Base-by-base conservation (phyloP, 2,329 filamentous ascomycete species). In the Akanthomyces muscarius region DNA sequence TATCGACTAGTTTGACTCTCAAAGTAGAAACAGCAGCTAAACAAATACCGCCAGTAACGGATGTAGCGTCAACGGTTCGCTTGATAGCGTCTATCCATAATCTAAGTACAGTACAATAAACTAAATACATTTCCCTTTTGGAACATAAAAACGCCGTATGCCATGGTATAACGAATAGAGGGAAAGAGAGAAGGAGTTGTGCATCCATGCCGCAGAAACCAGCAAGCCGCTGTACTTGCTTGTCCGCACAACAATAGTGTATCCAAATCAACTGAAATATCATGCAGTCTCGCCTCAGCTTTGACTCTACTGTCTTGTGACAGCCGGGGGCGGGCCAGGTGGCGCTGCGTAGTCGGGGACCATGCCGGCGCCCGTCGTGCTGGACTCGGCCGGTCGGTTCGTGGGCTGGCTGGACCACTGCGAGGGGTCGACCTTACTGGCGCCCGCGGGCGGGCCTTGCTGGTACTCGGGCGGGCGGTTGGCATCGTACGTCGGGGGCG, bases 401-500 rank as follows among this genome's bases (percentile, higher is more conserved):
- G 66, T 68, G 18, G 68, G 53, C 54, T 70, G 66, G 33, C 67
- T 63, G 60, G 70, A 71, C 67, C 72, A 76, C 73, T 86, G 83
- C 28, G 74, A 75, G 18, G 82, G 82, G 64, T 85, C 82, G 59
- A 82, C 71, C 75, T 88, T 87, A 60, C 78, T 77, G 23, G 74
- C 77, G 62, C 79, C 81, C 2, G 75, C 74, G 8, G 81, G 80
- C 53, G 81, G 75, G 5, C 66, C 70, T 47, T 82, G 78, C 70
- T 60, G 51, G 33, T 88, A 87, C 69, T 81, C 74, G 8, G 84
- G 84, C 62, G 84, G 84, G 33, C 83, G 76, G 67, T 77, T 81
- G 6, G 83, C 82, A 66, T 87, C 84, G 70, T 87, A 87, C 60
- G 85, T 80, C 21, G 83, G 83, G 14, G 82, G 82, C 57, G 83